A percentile compares a stretch with the other conserved stretches of the same genome.
These are phyloP conservation scores for Colletotrichum higginsianum DNA, from an alignment of 2,329 filamentous ascomycete species.

Conservation along the genomic window DNA sequence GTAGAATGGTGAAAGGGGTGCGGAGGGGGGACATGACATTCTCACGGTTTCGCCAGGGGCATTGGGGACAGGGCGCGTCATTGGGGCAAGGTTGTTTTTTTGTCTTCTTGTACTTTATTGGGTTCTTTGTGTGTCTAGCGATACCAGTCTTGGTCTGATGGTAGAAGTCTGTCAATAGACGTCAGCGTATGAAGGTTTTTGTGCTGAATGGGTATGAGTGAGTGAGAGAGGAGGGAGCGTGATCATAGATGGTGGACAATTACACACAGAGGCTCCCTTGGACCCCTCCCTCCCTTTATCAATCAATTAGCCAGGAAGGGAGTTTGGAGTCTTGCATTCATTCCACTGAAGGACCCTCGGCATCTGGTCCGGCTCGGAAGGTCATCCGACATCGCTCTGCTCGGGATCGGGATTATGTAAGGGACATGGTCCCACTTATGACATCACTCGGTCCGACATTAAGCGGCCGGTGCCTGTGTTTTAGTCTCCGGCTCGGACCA, in stretches of 20 bases:
- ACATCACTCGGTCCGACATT: slow-evolving; percentile 34
- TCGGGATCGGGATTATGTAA: slow-evolving; percentile 26
- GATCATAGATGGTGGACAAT: not conserved
- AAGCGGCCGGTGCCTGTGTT: slow-evolving; percentile 7
- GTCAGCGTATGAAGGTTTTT: slow-evolving; percentile 12
- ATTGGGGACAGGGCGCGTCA: slow-evolving; percentile 20
- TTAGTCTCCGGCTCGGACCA: slow-evolving; percentile 21
- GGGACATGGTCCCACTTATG: slow-evolving; percentile 11
- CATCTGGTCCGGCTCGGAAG: slow-evolving; percentile 13
- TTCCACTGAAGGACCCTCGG: not conserved
- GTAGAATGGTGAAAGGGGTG: slow-evolving; percentile 23
- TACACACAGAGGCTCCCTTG: no score
- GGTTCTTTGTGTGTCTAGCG: slow-evolving; percentile 34
- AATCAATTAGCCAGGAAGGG: no score
- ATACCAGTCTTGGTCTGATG: slow-evolving; percentile 38
- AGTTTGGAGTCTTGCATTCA: no score
- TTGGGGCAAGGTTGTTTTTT: slow-evolving; percentile 22
- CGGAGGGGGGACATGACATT: slow-evolving; percentile 10
- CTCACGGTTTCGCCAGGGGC: slow-evolving; percentile 18
- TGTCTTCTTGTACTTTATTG: slow-evolving; percentile 40
- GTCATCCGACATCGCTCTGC: slow-evolving; percentile 2
- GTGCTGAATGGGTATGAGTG: not conserved
- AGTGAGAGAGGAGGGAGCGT: not conserved
- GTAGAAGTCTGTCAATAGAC: slow-evolving; percentile 41
- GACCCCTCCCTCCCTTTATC: no score